Evolutionary conservation across 768 basidiomycete genomes (phyloP), one percentile per base, ranked within the genome.

Genomic region (Suillus placidus): DNA sequence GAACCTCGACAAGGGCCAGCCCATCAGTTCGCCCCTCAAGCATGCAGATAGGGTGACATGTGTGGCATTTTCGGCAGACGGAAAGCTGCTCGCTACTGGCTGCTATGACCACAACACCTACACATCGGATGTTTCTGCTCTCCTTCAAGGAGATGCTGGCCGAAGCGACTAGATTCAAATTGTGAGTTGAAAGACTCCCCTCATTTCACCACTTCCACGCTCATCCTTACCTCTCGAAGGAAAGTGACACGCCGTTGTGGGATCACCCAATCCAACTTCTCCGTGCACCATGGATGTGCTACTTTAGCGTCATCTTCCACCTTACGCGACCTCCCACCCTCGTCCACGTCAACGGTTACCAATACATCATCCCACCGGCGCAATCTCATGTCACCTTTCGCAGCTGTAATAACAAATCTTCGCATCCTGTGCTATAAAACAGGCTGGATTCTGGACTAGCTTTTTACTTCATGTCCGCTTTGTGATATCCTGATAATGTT

Each of bases 11-110:
- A 55, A 55, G 18, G 54, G 54, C 18, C 32, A 55, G 20, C 32
- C 32, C 30, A 55, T 55, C 18, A 18, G 51, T 34, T 34, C 54
- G 10, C 54, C 54, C 9, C 54, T 55, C 32, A 18, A 55, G 18
- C 54, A 55, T n/a, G 54, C 32, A 55, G 18, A 55, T 3, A 10
- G 10, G n/a, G 32, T 55, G 18, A 34, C 9, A 18, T 97, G 95
- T 73, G 94, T 97, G 37, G 86, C 92, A 66, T 97, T 97, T 79
- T 97, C 94, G 61, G 92, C 94, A 14, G 95, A 98, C 76, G 95
- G 96, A 35, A 94, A 93, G 76, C 88, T 83, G 67, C 86, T 98
- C 35, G 97, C 97, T 34, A 98, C 97, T 8, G 97, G 20, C 18
- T 99, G 95, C 80, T 20, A 20, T 32, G 54, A 55, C 54, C 9